phyloP scores from a whole-genome alignment of 768 basidiomycete species.

The Psilocybe subaeruginosa region DNA sequence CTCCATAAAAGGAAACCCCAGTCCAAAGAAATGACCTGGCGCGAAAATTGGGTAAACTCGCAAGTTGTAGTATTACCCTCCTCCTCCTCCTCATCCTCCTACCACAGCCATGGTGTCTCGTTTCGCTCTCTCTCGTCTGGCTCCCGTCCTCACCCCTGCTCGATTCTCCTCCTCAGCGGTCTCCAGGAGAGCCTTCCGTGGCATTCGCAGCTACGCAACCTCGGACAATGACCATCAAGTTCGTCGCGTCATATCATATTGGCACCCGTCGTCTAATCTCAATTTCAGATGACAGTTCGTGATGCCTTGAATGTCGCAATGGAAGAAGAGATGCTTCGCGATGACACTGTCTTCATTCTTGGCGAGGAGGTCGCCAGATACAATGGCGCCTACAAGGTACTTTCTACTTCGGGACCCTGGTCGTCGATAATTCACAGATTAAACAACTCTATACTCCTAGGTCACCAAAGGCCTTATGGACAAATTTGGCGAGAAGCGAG shows the following conservation, averaged over 20 bases:
- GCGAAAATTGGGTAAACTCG: slow-evolving; percentile 22
- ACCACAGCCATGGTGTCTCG: slow-evolving; percentile 58
- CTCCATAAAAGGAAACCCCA: slow-evolving; percentile 32
- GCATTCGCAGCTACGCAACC: slow-evolving; percentile 67
- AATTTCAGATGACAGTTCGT: slow-evolving; percentile 89
- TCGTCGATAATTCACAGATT: slow-evolving; percentile 7
- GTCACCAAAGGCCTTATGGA: slow-evolving; percentile 98
- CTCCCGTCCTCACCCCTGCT: slow-evolving; percentile 56
- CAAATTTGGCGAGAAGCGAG: slow-evolving; percentile 98
- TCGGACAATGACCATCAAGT: slow-evolving; percentile 49
- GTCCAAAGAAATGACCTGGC: slow-evolving; percentile 28
- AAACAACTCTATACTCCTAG: slow-evolving; percentile 39
- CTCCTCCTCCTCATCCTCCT: slow-evolving; percentile 26
- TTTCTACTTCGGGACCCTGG: slow-evolving; percentile 5
- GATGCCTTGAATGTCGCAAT: slow-evolving; percentile 97
- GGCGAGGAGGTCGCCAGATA: slow-evolving; percentile 99
- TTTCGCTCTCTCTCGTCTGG: slow-evolving; percentile 65
- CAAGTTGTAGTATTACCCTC: slow-evolving; percentile 22
- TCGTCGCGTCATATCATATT: slow-evolving; percentile 26
- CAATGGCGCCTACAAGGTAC: slow-evolving; percentile 95
- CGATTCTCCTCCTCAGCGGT: slow-evolving; percentile 45
- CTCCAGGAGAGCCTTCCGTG: slow-evolving; percentile 42
- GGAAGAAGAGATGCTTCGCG: slow-evolving; percentile 99
- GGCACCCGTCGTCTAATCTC: slow-evolving; percentile 7
- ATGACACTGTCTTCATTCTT: slow-evolving; percentile 92